phyloP scores from a whole-genome alignment of 225 moss, liverwort and hornwort genomes.

The Physcomitrellopsis africana region DNA sequence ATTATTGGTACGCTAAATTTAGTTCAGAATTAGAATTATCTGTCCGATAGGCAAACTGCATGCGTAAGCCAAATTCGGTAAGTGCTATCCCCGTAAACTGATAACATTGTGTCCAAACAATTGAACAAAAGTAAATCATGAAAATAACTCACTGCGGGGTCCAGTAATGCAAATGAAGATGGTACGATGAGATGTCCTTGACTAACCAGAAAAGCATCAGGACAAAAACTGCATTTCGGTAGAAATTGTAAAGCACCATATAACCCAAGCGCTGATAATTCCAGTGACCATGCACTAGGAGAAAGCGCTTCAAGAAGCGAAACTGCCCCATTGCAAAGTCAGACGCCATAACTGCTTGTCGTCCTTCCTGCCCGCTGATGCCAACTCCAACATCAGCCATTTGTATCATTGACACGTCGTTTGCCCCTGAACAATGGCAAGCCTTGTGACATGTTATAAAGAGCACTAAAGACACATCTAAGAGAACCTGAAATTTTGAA shows the following conservation, averaged over 20 bases:
- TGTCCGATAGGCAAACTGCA: not conserved
- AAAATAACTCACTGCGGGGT: not conserved
- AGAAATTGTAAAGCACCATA: constrained; percentile 94
- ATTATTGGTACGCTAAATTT: not conserved
- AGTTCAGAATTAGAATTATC: constrained; percentile 5
- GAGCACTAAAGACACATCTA: not conserved
- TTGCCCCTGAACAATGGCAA: constrained; percentile 67
- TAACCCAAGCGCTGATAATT: constrained; percentile 86
- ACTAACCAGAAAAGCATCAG: constrained; percentile 89
- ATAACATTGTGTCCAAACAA: not conserved
- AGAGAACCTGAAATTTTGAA: not conserved
- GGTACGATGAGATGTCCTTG: not conserved
- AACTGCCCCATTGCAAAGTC: constrained; percentile 95
- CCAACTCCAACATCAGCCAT: constrained; percentile 93
- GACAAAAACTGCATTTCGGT: constrained; percentile 92
- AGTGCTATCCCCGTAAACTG: no score
- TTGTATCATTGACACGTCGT: constrained; percentile 98
- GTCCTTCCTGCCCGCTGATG: constrained; percentile 94
- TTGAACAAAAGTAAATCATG: not conserved
- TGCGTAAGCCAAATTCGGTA: not conserved
- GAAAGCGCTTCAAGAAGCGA: constrained; percentile 69
- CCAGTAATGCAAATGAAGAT: no score
- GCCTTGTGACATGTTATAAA: not conserved
- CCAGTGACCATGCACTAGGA: constrained; percentile 95
- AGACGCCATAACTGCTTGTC: constrained; percentile 98